Percentiles rank a stretch among this genome's conserved stretches.
phyloP scores from a whole-genome alignment of 2,329 filamentous ascomycete genomes.

The Myriosclerotinia curreyana region DNA sequence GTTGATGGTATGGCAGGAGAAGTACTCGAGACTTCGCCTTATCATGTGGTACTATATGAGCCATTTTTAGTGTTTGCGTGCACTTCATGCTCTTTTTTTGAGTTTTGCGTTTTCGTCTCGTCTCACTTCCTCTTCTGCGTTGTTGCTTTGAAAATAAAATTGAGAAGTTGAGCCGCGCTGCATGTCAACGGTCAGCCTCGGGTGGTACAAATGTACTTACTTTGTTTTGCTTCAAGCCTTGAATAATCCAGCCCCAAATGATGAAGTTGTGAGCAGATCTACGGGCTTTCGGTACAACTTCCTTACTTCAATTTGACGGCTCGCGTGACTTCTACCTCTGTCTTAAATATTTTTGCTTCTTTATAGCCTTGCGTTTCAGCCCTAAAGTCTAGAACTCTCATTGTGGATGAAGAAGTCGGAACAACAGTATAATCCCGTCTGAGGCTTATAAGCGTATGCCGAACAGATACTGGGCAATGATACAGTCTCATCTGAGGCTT shows the following conservation, averaged over 20 bases:
- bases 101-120: slow-evolving; percentile 6
- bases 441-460: background rate
- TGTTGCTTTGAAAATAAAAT: background rate
- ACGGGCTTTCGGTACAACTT: background rate
- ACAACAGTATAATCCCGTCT: background rate
- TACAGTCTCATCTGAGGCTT: background rate
- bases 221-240: background rate
- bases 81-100: background rate
- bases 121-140: background rate
- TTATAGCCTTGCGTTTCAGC: slow-evolving; percentile 5
- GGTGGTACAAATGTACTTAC: background rate
- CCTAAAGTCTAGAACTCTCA: background rate
- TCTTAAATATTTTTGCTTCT: background rate
- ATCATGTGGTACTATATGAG: background rate
- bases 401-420: background rate
- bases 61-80: background rate
- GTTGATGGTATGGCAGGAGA: slow-evolving; percentile 17
- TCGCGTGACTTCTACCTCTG: background rate
- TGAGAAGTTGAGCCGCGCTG: slow-evolving; percentile 7
- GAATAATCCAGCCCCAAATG: background rate
- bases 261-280: background rate
- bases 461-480: slow-evolving; percentile 6
- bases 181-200: slow-evolving; percentile 16
- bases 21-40: slow-evolving; percentile 4
- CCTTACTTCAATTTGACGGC: background rate